phyloP scores from a whole-genome alignment of 768 basidiomycete genomes.

The Cystobasidium tubakii region DNA sequence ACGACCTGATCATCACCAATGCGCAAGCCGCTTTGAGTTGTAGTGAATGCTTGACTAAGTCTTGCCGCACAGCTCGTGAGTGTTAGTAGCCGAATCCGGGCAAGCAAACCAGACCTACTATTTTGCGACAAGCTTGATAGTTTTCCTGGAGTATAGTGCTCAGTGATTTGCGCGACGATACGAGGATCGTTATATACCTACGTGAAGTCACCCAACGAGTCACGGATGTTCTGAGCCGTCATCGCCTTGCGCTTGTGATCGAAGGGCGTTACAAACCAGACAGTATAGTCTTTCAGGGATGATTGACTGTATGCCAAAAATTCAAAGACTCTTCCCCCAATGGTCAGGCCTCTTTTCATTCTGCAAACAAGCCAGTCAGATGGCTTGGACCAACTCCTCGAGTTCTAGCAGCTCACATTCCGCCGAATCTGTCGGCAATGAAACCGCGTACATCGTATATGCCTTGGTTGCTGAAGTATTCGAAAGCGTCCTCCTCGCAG shows the following conservation, averaged over 20 bases:
- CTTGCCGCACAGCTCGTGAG: background rate
- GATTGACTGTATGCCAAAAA: slow-evolving; percentile 2
- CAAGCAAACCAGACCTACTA: too few relatives aligned
- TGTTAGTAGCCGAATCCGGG: too few relatives aligned
- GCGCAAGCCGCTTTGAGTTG: background rate
- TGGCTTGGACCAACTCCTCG: too few relatives aligned
- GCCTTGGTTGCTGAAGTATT: too few relatives aligned
- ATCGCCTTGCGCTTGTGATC: background rate
- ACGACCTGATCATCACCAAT: background rate
- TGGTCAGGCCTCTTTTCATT: background rate
- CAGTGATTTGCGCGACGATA: too few relatives aligned
- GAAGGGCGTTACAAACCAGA: background rate
- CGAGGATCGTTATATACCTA: background rate
- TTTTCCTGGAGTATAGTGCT: too few relatives aligned
- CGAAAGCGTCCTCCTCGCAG: too few relatives aligned
- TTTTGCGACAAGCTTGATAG: too few relatives aligned
- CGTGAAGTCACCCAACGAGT: background rate
- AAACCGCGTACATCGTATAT: too few relatives aligned
- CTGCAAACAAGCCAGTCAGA: too few relatives aligned
- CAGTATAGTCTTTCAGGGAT: background rate
- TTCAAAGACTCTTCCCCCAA: background rate
- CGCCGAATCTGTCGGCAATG: too few relatives aligned
- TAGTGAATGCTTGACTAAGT: slow-evolving; percentile 9
- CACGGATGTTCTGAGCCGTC: background rate
- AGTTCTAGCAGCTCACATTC: too few relatives aligned